A percentile compares a stretch with the other conserved stretches of the same genome.
Evolutionary conservation across 371 early-diverging fungal species (phyloP).

Genomic region (Syncephalastrum monosporum): DNA sequence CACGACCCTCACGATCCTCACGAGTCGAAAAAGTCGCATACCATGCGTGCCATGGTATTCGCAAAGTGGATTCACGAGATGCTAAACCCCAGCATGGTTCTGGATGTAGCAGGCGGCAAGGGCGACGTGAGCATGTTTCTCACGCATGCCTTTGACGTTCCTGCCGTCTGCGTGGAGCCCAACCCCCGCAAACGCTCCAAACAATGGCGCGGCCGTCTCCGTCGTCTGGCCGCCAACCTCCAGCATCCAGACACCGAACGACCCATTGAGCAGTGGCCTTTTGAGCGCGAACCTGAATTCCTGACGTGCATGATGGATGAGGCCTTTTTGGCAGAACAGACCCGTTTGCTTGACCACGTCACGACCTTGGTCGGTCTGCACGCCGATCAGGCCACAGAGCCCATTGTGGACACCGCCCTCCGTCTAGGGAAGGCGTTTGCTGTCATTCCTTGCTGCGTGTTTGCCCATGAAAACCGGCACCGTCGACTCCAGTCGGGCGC

Average conservation of each 20-base stretch:
- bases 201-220: conserved; percentile 48
- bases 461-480: conserved; percentile 49
- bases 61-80: conserved; percentile 51
- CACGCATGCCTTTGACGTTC: conserved; percentile 46
- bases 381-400: conserved; percentile 62
- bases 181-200: conserved; percentile 43
- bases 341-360: conserved; percentile 21
- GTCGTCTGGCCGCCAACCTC: conserved; percentile 29
- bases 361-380: conserved; percentile 55
- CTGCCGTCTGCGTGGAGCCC: conserved; percentile 53
- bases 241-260: conserved; percentile 30
- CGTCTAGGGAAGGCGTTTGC: conserved; percentile 52
- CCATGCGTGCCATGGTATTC: conserved; percentile 51
- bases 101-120: conserved; percentile 64
- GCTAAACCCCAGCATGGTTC: conserved; percentile 32
- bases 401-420: conserved; percentile 55
- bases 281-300: conserved; percentile 31
- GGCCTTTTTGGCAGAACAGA: conserved; percentile 34
- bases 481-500: conserved; percentile 36
- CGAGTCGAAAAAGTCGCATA: conserved; percentile 52
- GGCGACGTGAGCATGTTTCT: conserved; percentile 58
- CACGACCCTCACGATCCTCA: conserved; percentile 55
- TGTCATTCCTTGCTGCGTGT: conserved; percentile 63
- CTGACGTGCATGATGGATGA: conserved; percentile 42
- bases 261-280: conserved; percentile 29